Evolutionary conservation across 2,329 filamentous ascomycete species (phyloP).

Genomic region (Mariannaea elegans): DNA sequence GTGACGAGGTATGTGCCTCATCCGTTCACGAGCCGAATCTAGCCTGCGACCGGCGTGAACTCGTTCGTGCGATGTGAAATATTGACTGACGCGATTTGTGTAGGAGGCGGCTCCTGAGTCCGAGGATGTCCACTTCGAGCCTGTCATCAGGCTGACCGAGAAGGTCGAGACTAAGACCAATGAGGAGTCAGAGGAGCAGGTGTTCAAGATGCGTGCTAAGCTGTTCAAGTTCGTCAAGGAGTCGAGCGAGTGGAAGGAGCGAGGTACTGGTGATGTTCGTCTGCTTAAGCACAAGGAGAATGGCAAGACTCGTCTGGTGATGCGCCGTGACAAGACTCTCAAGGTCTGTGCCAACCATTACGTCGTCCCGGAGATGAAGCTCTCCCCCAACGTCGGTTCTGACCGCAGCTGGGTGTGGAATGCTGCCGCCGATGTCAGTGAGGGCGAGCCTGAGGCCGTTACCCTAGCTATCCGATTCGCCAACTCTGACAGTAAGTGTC

Average conservation of each 20-base stretch:
- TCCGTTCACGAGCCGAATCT: background rate
- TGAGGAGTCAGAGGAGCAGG: conserved; percentile 96
- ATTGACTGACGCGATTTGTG: conserved; percentile 25
- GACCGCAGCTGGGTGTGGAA: conserved; percentile 99
- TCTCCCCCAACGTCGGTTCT: conserved; percentile 96
- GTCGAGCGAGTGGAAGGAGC: conserved; percentile 97
- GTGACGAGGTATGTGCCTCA: conserved; percentile 60
- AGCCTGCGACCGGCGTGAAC: background rate
- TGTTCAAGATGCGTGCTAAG: conserved; percentile 99
- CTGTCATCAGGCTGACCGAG: conserved; percentile 94
- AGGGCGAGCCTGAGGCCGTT: conserved; percentile 95
- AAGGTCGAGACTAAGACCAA: conserved; percentile 98
- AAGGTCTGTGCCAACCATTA: conserved; percentile 99
- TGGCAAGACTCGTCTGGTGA: conserved; percentile 95
- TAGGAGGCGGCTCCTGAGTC: conserved; percentile 85
- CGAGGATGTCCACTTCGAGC: conserved; percentile 96
- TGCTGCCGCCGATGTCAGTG: conserved; percentile 94
- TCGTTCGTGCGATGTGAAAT: background rate
- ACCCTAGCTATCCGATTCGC: conserved; percentile 97
- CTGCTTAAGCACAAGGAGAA: conserved; percentile 99
- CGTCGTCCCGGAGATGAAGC: conserved; percentile 98
- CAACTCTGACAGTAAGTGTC: conserved; percentile 89
- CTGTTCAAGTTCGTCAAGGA: conserved; percentile 98
- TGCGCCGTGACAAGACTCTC: conserved; percentile 99
- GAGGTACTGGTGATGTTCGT: conserved; percentile 94